phyloP scores from a whole-genome alignment of 345 rosid genomes.

The Pistacia vera region DNA sequence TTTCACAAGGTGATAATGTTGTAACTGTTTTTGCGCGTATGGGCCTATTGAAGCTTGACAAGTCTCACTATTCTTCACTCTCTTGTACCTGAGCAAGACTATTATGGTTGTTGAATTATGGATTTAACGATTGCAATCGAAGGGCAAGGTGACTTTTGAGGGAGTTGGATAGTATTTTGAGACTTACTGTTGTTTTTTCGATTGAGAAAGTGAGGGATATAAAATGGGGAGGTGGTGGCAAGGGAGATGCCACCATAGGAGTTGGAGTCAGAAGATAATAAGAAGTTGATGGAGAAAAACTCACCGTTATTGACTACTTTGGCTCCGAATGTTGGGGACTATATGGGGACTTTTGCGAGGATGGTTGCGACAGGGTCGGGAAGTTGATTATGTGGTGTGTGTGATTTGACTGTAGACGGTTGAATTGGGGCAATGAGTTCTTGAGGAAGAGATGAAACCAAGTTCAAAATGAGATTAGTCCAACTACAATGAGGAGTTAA shows the following conservation, averaged over 20 bases:
- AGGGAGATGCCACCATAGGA: conserved; percentile 58
- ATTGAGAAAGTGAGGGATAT: conserved; percentile 51
- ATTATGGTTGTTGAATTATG: conserved; percentile 57
- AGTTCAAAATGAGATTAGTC: conserved; percentile 54
- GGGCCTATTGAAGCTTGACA: conserved; percentile 71
- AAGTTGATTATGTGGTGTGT: conserved; percentile 90
- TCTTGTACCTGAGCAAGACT: conserved; percentile 39
- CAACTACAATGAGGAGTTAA: conserved; percentile 66
- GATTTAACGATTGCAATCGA: conserved; percentile 64
- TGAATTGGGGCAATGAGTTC: conserved; percentile 75
- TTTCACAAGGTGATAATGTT: conserved; percentile 52
- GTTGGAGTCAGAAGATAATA: conserved; percentile 47
- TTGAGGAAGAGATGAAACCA: conserved; percentile 54
- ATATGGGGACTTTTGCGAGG: conserved; percentile 59
- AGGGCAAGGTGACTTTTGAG: conserved; percentile 60
- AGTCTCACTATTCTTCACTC: conserved; percentile 71
- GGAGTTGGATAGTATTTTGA: conserved; percentile 54
- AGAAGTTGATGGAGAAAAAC: conserved; percentile 55
- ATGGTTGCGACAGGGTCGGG: conserved; percentile 82
- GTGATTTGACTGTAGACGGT: conserved; percentile 86
- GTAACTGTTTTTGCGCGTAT: conserved; percentile 66
- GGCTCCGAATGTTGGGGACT: conserved; percentile 96
- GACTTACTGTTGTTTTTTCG: conserved; percentile 57
- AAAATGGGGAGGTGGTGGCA: conserved; percentile 40
- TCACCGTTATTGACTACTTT: conserved; percentile 85